These are phyloP conservation scores for Ulmus americana DNA, from an alignment of 331 rosid genomes.

Conservation along the genomic window DNA sequence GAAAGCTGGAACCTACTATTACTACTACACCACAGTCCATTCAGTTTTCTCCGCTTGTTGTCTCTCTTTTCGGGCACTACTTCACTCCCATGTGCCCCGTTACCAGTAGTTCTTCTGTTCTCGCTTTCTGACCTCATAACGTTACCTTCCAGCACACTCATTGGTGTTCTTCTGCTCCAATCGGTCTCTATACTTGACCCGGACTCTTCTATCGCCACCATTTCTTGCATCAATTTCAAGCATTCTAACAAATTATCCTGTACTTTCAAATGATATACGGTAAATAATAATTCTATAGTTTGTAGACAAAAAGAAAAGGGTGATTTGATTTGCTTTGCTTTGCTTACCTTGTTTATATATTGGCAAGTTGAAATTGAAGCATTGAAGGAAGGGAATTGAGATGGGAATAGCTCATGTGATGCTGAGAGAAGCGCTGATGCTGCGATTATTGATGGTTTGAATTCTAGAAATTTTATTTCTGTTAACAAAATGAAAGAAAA, in stretches of 20 bases:
- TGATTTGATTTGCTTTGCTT: background rate
- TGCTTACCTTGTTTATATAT: conserved; percentile 44
- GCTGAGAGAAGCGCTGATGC: conserved; percentile 55
- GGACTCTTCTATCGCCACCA: conserved; percentile 23
- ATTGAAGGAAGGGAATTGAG: conserved; percentile 31
- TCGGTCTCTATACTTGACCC: conserved; percentile 24
- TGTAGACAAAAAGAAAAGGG: background rate
- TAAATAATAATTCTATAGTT: conserved; percentile 2
- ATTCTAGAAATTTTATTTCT: conserved; percentile 45
- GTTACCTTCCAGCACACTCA: conserved; percentile 35
- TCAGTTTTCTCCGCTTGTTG: conserved; percentile 46
- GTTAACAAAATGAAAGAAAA: conserved; percentile 16
- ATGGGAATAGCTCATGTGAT: conserved; percentile 36
- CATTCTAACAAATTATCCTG: conserved; percentile 51
- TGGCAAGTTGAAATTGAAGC: conserved; percentile 40
- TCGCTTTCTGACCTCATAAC: conserved; percentile 17
- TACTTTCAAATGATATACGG: background rate
- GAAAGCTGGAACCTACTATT: conserved; percentile 22
- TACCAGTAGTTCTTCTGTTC: background rate
- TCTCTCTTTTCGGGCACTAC: conserved; percentile 27
- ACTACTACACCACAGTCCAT: conserved; percentile 20
- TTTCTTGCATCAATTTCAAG: conserved; percentile 41
- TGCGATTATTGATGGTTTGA: conserved; percentile 65
- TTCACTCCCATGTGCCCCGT: no score
- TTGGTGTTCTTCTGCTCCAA: conserved; percentile 36